Evolutionary conservation across 2,329 filamentous ascomycete genomes (phyloP), one percentile per base, ranked within the genome.

Genomic region (Xylaria sp.): DNA sequence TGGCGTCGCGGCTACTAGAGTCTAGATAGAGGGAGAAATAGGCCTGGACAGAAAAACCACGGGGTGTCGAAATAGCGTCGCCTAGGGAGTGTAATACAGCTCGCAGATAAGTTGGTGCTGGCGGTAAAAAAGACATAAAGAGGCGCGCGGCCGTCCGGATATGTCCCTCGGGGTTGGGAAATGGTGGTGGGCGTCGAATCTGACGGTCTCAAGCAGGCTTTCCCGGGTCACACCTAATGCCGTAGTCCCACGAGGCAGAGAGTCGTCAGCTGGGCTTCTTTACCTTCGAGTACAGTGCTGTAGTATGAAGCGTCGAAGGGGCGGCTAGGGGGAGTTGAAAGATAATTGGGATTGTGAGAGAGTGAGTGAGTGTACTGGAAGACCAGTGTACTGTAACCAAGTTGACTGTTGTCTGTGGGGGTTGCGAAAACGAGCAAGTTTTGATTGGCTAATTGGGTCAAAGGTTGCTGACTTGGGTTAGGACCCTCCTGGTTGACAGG

Each of bases 371-470:
- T n/a, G n/a, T n/a, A n/a, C n/a, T n/a, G n/a, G n/a, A n/a, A n/a
- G n/a, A n/a, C n/a, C n/a, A 60, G 29, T 7, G 5, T 34, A 34
- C 29, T 13, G 29, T 34, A 34, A 34, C n/a, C n/a, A n/a, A n/a
- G n/a, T n/a, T n/a, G n/a, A n/a, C 29, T 55, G 55, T 58, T 61
- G 63, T 57, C 46, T 60, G 64, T 65, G 63, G 64, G 65, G 63
- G 60, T 54, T 54, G 50, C 57, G 56, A 59, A 61, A 61, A 64
- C 74, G 74, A 76, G 74, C 74, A 77, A 76, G 74, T 76, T 77
- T 77, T 74, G 69, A 77, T 76, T 76, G 74, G 74, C 62, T 62
- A 42, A 13, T 47, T 41, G 11, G 39, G 37, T 44, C 39, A 61
- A 65, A 64, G 61, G 59, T 58, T 63, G 57, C 58, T 58, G 52